These are phyloP conservation scores for Ceriops decandra DNA, from an alignment of 345 rosid species.

Conservation along the genomic window DNA sequence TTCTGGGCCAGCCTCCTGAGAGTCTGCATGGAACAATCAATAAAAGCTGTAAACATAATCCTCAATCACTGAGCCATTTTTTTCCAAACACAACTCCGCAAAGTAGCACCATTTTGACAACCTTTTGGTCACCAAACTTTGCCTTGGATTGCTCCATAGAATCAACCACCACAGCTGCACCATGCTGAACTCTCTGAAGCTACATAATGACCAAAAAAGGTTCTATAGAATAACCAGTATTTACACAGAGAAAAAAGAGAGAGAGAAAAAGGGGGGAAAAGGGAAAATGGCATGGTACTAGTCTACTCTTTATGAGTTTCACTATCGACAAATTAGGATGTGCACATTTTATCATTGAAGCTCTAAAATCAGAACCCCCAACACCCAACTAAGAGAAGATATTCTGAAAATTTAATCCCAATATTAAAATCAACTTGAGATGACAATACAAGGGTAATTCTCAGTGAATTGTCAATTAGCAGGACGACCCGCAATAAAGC, in stretches of 20 bases:
- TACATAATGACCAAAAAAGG: conserved; percentile 17
- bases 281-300: too few species aligned
- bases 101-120: conserved; percentile 16
- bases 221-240: not conserved
- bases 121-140: conserved; percentile 65
- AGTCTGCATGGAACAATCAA: conserved; percentile 32
- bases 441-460: conserved; percentile 5
- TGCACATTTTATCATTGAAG: not conserved
- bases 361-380: not conserved
- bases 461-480: conserved; percentile 23
- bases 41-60: not conserved
- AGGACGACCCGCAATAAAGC: conserved; percentile 32
- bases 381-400: conserved; percentile 1
- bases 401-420: conserved; percentile 9
- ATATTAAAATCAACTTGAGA: conserved; percentile 2
- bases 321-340: too few species aligned
- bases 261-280: too few species aligned
- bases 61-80: not conserved
- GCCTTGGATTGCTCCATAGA: conserved; percentile 56
- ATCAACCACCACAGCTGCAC: conserved; percentile 45
- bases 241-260: too few species aligned
- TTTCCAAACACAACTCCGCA: not conserved
- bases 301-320: too few species aligned
- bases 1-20: conserved; percentile 88
- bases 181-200: conserved; percentile 46